These are phyloP conservation scores for Reutealis trisperma DNA, from an alignment of 345 rosid species.

Conservation along the genomic window DNA sequence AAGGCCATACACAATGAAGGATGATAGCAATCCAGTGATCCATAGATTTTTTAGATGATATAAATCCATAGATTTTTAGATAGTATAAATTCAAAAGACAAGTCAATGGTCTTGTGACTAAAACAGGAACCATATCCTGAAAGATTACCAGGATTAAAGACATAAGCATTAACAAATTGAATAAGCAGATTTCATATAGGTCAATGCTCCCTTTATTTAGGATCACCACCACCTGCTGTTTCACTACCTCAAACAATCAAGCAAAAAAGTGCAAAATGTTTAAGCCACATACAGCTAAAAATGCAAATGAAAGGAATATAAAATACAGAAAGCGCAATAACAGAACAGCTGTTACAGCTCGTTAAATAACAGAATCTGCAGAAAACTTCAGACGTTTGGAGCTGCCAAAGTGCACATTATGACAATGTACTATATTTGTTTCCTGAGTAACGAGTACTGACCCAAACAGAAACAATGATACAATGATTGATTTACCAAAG, in stretches of 20 bases:
- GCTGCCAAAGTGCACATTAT: background rate
- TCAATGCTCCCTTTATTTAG: background rate
- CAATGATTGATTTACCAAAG: background rate
- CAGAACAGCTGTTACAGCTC: background rate
- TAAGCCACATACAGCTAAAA: background rate
- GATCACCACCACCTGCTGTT: background rate
- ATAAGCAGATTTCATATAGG: background rate
- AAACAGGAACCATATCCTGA: background rate
- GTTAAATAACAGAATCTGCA: background rate
- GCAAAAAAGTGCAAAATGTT: background rate
- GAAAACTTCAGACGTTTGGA: background rate
- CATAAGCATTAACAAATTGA: background rate
- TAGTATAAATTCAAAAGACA: background rate
- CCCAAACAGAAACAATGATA: background rate
- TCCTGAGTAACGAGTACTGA: background rate
- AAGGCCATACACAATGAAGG: background rate
- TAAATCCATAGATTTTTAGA: background rate
- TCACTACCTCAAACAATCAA: background rate
- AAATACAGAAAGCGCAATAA: background rate
- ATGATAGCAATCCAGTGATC: no score
- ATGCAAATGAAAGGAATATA: background rate
- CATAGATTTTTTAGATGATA: background rate
- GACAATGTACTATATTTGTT: background rate
- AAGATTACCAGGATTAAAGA: background rate
- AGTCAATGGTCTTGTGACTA: background rate